Evolutionary conservation across 192 early-diverging fungal species (phyloP).

Genomic region (Coemansia furcata): DNA sequence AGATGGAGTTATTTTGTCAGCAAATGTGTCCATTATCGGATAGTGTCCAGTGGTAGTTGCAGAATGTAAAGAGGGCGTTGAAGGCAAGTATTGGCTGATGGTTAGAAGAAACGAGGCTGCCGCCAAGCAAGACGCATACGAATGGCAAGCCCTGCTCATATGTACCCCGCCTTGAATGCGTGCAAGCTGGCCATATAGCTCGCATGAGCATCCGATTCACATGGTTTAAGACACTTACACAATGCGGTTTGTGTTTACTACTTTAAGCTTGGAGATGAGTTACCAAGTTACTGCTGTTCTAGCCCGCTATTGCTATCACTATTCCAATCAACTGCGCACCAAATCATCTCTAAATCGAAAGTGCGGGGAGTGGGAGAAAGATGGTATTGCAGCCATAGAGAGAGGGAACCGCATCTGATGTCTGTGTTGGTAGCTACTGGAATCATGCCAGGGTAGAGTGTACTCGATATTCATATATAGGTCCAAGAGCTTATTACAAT

Average conservation of each 20-base stretch:
- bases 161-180: background rate
- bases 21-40: conserved; percentile 10
- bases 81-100: background rate
- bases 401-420: background rate
- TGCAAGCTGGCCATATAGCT: background rate
- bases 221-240: background rate
- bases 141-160: background rate
- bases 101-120: background rate
- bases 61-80: background rate
- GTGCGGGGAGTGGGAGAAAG: background rate
- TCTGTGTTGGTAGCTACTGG: background rate
- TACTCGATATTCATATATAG: background rate
- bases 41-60: background rate
- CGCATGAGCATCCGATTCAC: background rate
- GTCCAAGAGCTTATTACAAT: background rate
- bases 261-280: background rate
- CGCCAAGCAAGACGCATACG: background rate
- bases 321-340: background rate
- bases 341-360: background rate
- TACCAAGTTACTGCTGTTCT: background rate
- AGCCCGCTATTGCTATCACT: background rate
- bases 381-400: background rate
- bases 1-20: conserved; percentile 20
- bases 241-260: conserved; percentile 5
- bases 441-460: background rate